Conservation (phyloP, 179 eudicot species). For the Beta corolliflora region DNA sequence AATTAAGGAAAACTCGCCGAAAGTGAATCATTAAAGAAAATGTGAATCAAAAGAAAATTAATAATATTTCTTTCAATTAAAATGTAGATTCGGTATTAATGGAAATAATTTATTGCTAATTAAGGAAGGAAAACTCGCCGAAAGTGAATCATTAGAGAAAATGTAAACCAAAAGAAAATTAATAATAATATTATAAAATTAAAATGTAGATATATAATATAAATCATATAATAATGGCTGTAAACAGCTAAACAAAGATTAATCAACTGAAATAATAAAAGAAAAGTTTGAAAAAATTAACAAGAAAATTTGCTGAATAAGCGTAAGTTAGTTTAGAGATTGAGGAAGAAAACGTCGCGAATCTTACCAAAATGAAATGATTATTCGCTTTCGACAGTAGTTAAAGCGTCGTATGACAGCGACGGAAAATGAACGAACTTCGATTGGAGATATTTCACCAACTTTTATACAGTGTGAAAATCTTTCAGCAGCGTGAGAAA, state of each 20-base stretch:
- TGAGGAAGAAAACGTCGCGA: conserved; percentile 6
- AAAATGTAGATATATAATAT: too few species aligned
- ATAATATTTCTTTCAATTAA: too few species aligned
- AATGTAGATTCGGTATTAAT: too few species aligned
- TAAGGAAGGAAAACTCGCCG: neutral
- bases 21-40: neutral
- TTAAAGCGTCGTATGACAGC: neutral
- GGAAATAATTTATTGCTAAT: neutral
- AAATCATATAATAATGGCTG: neutral
- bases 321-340: neutral
- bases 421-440: conserved; percentile 1
- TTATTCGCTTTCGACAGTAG: neutral
- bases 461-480: neutral
- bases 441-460: neutral
- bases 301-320: neutral
- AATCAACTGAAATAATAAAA: neutral
- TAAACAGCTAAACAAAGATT: neutral
- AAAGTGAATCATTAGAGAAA: neutral
- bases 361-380: neutral
- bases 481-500: neutral
- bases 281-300: neutral
- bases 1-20: conserved; percentile 2
- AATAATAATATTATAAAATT: too few species aligned
- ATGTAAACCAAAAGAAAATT: neutral
- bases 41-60: neutral